Evolutionary conservation across 2,329 filamentous ascomycete species (phyloP).

Genomic region (Penicillium occitanis): DNA sequence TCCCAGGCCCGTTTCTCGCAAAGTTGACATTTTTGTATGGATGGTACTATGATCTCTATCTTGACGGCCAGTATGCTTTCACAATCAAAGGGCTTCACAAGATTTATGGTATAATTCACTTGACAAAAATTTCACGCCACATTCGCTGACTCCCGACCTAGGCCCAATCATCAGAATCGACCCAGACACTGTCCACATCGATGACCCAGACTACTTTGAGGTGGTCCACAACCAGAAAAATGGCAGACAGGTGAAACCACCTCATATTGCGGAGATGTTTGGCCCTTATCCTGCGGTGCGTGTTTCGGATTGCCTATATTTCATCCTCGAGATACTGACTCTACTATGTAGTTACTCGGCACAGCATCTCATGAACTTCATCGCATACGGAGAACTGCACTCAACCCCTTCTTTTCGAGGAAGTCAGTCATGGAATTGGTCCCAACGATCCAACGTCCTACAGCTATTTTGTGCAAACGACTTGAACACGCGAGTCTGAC

Average conservation of each 20-base stretch:
- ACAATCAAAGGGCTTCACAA: conserved; percentile 28
- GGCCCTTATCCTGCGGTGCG: not conserved
- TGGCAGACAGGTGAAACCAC: not conserved
- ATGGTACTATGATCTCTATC: conserved; percentile 30
- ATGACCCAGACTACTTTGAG: conserved; percentile 32
- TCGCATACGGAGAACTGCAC: conserved; percentile 32
- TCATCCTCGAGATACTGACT: not conserved
- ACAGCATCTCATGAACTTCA: conserved; percentile 33
- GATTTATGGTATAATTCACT: conserved; percentile 30
- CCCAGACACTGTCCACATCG: conserved; percentile 34
- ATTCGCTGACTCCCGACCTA: conserved; percentile 25
- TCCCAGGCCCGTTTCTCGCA: conserved; percentile 36
- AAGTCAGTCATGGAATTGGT: not conserved
- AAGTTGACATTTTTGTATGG: conserved; percentile 31
- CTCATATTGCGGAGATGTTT: not conserved
- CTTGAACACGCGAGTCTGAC: not conserved
- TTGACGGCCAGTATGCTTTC: conserved; percentile 26
- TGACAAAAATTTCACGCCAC: not conserved
- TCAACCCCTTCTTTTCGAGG: conserved; percentile 35
- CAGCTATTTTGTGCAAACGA: not conserved
- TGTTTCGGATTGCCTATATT: not conserved
- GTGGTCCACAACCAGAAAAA: not conserved
- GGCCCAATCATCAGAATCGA: conserved; percentile 36
- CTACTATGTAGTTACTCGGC: conserved; percentile 14
- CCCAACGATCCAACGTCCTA: not conserved